Conservation (phyloP, 306 rosid species). For the Dalbergia cultrata region DNA sequence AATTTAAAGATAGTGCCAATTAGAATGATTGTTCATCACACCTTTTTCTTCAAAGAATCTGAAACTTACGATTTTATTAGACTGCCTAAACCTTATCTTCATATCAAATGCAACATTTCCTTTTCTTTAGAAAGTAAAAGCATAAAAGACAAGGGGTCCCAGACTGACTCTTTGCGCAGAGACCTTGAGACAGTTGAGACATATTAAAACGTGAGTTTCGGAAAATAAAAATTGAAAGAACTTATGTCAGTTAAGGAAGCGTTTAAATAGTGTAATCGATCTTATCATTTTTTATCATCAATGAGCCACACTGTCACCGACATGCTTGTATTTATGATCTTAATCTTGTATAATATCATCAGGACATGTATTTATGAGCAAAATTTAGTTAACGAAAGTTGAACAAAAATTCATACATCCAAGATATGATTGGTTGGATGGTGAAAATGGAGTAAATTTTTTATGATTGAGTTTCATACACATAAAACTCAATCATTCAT, state of each 20-base stretch:
- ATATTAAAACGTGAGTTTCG: not conserved
- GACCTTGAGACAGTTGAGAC: not conserved
- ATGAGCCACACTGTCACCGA: not conserved
- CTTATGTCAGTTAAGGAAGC: not conserved
- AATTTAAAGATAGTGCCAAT: too few relatives aligned
- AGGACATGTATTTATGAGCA: not conserved
- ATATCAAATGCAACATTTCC: not conserved
- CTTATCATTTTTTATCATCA: too few relatives aligned
- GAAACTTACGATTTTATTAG: not conserved
- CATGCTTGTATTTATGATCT: not conserved
- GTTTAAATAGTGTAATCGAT: not conserved
- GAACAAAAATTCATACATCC: too few relatives aligned
- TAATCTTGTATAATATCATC: not conserved
- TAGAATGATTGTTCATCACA: not conserved
- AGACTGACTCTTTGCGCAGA: not conserved
- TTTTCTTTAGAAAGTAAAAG: too few relatives aligned
- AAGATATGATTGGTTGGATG: too few relatives aligned
- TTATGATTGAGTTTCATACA: too few relatives aligned
- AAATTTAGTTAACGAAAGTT: not conserved
- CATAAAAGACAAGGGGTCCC: not conserved
- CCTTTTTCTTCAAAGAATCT: not conserved
- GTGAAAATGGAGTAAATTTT: too few relatives aligned
- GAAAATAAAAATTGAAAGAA: not conserved
- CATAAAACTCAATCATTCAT: too few relatives aligned
- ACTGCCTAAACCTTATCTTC: not conserved